Evolutionary conservation across 1,284 basidiomycete species (phyloP).

Genomic region (Ustilago curta): DNA sequence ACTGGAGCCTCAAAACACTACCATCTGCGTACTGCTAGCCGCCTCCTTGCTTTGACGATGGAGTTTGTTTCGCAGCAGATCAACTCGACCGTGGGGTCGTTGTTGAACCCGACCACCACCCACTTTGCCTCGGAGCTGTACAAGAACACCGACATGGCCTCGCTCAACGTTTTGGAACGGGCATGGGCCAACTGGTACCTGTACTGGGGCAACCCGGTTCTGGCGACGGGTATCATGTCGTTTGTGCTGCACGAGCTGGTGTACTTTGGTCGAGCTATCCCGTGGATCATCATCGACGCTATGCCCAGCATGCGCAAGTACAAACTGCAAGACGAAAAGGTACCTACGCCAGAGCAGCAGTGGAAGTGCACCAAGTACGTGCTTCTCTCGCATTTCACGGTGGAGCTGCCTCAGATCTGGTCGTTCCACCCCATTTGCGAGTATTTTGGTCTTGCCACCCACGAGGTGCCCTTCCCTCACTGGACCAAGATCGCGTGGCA

Average conservation of each 20-base stretch:
- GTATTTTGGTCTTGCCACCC: conserved; percentile 87
- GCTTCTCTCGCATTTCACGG: conserved; percentile 93
- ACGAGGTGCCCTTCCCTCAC: conserved; percentile 88
- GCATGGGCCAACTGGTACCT: conserved; percentile 71
- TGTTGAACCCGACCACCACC: conserved; percentile 47
- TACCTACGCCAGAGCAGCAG: conserved; percentile 84
- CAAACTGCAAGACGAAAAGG: conserved; percentile 88
- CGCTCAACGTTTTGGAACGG: conserved; percentile 60
- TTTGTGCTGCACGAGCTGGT: conserved; percentile 94
- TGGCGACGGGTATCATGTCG: conserved; percentile 93
- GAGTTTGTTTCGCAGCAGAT: conserved; percentile 49
- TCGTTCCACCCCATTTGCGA: conserved; percentile 95
- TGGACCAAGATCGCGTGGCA: conserved; percentile 74
- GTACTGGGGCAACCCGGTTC: conserved; percentile 79
- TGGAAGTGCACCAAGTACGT: conserved; percentile 97
- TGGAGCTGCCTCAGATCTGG: conserved; percentile 96
- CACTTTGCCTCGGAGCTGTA: conserved; percentile 70
- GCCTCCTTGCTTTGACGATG: conserved; percentile 26
- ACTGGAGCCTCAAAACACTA: conserved; percentile 10
- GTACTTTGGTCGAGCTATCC: conserved; percentile 94
- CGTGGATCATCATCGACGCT: conserved; percentile 94
- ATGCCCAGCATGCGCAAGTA: conserved; percentile 93
- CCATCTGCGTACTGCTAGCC: conserved; percentile 6
- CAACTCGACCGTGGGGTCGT: conserved; percentile 50
- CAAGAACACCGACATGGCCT: conserved; percentile 51